Evolutionary conservation across 495 filamentous ascomycete genomes (phyloP), one percentile per base, ranked within the genome.

Genomic region (Niebla homalea): DNA sequence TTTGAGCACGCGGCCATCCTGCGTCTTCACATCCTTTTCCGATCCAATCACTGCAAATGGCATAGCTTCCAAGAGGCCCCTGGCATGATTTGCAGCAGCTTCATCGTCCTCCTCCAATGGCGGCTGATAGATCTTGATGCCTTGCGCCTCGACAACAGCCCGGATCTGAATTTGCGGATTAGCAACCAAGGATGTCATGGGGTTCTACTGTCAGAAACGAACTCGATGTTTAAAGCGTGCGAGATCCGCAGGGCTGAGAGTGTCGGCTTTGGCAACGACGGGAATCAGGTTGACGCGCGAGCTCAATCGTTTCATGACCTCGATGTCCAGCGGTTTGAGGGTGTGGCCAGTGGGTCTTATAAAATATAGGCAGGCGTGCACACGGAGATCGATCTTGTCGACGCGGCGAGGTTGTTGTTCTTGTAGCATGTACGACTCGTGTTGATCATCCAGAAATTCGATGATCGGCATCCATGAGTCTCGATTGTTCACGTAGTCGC

Each of bases 401-500:
- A 82, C 81, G 58, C 92, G 87, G 69, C 87, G 87, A 55, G 92
- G 92, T 70, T 98, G 92, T 71, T 98, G 92, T 79, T 98, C 92
- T 76, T 98, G 92, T 63, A 98, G 76, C 92, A 98, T 98, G 66
- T 98, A 98, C 14, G 92, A 97, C 75, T 98, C 92, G 70, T 98
- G 92, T 76, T 98, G 92, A 70, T 98, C 92, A 69, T 98, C 92
- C 60, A 98, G 72, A 75, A 98, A 98, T 71, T 98, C 92, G 69
- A 98, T 96, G 64, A 98, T 97, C 55, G 92, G 92, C 76, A 94
- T 89, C 92, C 92, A 98, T 38, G 89, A 95, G 70, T 98, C 92
- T 55, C 89, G 83, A 78, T 98, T 98, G 83, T 98, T 98, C 66
- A 98, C 92, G 65, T 97, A 98, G 77, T 98, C 92, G 67, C 92